These are phyloP conservation scores for Gamarada debralockiae DNA, from an alignment of 495 filamentous ascomycete species.

Conservation along the genomic window DNA sequence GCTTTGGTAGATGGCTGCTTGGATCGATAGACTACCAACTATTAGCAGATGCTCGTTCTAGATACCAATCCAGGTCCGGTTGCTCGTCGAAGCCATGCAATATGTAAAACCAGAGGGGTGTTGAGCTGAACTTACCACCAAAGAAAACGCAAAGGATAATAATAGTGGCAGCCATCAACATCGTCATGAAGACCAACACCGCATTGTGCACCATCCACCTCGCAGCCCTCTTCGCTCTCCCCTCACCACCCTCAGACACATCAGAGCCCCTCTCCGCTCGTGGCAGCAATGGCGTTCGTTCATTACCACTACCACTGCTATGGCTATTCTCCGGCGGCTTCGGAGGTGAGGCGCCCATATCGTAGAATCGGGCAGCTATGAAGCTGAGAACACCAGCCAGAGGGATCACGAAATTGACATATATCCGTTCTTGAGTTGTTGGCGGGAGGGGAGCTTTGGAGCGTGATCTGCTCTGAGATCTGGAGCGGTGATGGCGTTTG, in stretches of 20 bases:
- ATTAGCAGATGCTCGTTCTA: background rate
- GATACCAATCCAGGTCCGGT: too few species aligned
- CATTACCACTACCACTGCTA: background rate
- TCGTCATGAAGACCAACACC: conserved; percentile 8
- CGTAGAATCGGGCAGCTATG: conserved; percentile 14
- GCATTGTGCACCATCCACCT: conserved; percentile 13
- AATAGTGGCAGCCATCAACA: conserved; percentile 10
- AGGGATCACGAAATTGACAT: too few species aligned
- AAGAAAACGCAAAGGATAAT: conserved; percentile 19
- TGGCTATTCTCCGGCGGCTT: background rate
- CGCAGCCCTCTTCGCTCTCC: background rate
- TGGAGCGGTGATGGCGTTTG: too few species aligned
- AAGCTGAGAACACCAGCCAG: conserved; percentile 3
- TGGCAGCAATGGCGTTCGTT: conserved; percentile 4
- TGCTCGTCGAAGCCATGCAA: too few species aligned
- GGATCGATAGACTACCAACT: background rate
- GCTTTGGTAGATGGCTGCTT: conserved; percentile 5
- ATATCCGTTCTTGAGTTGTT: too few species aligned
- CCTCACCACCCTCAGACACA: background rate
- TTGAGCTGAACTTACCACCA: conserved; percentile 9
- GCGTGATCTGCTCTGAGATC: too few species aligned
- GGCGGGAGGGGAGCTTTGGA: too few species aligned
- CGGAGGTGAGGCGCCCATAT: conserved; percentile 12
- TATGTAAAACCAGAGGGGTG: background rate
- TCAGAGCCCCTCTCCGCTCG: background rate